These are phyloP conservation scores for Pugionium cornutum DNA, from an alignment of 345 rosid genomes.

Conservation along the genomic window DNA sequence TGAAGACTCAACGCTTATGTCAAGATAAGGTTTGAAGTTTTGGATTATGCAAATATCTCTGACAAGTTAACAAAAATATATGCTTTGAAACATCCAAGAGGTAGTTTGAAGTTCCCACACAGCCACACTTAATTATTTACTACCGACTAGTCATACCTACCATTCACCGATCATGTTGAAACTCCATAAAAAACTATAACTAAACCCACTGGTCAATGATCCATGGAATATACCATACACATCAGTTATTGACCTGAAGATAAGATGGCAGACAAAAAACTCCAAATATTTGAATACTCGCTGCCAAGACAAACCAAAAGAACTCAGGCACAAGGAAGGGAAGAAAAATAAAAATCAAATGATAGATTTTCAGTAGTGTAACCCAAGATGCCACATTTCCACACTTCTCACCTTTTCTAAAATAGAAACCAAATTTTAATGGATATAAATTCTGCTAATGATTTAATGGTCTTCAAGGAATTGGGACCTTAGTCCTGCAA, in stretches of 20 bases:
- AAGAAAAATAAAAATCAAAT: slow-evolving; percentile 10
- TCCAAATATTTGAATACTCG: background rate
- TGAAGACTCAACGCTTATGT: background rate
- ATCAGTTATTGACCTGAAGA: slow-evolving; percentile 1
- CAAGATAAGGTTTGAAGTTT: slow-evolving; percentile 22
- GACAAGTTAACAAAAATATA: background rate
- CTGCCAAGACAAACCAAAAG: background rate
- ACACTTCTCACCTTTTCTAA: background rate
- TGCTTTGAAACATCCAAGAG: slow-evolving; percentile 28
- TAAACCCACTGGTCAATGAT: slow-evolving; percentile 27
- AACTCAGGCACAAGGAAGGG: background rate
- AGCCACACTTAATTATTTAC: slow-evolving; percentile 25
- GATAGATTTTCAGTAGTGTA: background rate
- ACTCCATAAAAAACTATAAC: slow-evolving; percentile 8
- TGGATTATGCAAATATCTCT: slow-evolving; percentile 8
- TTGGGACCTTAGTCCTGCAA: slow-evolving; percentile 50
- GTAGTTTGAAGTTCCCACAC: slow-evolving; percentile 34
- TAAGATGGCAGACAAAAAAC: background rate
- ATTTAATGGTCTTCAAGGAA: slow-evolving; percentile 32
- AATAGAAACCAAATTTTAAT: slow-evolving; percentile 4
- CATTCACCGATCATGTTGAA: slow-evolving; percentile 29
- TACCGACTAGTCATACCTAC: slow-evolving; percentile 33
- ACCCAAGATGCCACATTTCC: slow-evolving; percentile 14
- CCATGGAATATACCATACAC: slow-evolving; percentile 18
- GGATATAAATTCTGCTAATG: background rate